Percentiles rank a stretch among this genome's conserved stretches.
Conservation (phyloP, 2,329 filamentous ascomycete species). For the Ophiostoma piceae region DNA sequence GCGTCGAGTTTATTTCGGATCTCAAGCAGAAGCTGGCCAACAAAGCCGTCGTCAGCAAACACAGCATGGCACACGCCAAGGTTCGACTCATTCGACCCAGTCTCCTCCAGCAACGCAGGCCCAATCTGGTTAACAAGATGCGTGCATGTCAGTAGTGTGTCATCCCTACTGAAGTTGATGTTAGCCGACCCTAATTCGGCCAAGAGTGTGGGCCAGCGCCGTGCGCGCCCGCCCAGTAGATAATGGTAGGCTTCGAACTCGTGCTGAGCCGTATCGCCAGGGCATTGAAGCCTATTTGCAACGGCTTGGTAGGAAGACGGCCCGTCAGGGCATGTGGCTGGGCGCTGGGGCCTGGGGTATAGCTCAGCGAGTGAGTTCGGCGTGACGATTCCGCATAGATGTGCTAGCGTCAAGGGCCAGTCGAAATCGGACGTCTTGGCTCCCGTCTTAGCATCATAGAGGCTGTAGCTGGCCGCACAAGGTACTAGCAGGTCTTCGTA, state of each 20-base stretch:
- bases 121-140: slow-evolving; percentile 54
- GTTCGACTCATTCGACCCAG: background rate
- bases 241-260: slow-evolving; percentile 51
- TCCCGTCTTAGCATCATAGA: too few relatives aligned
- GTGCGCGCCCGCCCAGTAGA: slow-evolving; percentile 41
- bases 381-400: too few relatives aligned
- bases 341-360: slow-evolving; percentile 31
- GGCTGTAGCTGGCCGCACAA: too few relatives aligned
- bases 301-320: slow-evolving; percentile 54
- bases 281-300: slow-evolving; percentile 46
- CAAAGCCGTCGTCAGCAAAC: slow-evolving; percentile 49
- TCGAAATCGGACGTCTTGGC: too few relatives aligned
- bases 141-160: slow-evolving; percentile 45
- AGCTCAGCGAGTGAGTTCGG: slow-evolving; percentile 37
- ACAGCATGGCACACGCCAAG: slow-evolving; percentile 44
- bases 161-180: slow-evolving; percentile 55
- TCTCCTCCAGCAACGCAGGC: slow-evolving; percentile 33
- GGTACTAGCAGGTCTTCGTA: too few relatives aligned
- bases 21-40: slow-evolving; percentile 43
- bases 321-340: slow-evolving; percentile 33
- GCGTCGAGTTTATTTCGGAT: slow-evolving; percentile 40
- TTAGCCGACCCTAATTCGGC: slow-evolving; percentile 48
- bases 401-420: too few relatives aligned
- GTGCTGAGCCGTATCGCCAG: slow-evolving; percentile 41
- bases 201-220: slow-evolving; percentile 43